Evolutionary conservation across 331 rosid genomes (phyloP).

Genomic region (Dryas integrifolia): DNA sequence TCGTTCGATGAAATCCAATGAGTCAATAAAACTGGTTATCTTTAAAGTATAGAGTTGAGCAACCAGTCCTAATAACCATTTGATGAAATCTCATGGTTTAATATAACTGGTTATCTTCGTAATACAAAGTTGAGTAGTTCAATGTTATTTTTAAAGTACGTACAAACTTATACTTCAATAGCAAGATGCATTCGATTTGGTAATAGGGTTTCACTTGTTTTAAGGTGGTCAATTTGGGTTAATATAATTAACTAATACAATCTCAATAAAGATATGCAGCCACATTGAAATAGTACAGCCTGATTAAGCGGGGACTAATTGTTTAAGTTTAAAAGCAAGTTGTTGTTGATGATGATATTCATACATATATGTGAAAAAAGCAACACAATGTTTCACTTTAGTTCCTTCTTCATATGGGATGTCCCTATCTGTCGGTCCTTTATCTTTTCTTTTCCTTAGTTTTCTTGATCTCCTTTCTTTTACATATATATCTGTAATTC

Average conservation of each 20-base stretch:
- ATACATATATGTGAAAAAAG: not conserved
- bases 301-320: slow-evolving; percentile 26
- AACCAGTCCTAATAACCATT: no score
- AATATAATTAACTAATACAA: not conserved
- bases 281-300: slow-evolving; percentile 21
- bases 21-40: no score
- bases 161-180: no score
- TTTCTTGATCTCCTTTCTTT: not conserved
- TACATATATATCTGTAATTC: not conserved
- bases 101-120: no score
- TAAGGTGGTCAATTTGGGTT: not conserved
- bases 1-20: no score
- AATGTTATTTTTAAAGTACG: no score
- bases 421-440: slow-evolving; percentile 42
- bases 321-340: slow-evolving; percentile 26
- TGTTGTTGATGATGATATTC: slow-evolving; percentile 2
- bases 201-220: slow-evolving; percentile 1
- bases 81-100: no score
- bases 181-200: not conserved
- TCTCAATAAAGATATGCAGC: slow-evolving; percentile 12
- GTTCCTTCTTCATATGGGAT: slow-evolving; percentile 25
- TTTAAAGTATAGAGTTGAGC: no score
- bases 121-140: no score
- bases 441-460: slow-evolving; percentile 13
- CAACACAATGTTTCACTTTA: slow-evolving; percentile 26